Base-by-base conservation (phyloP, 2,329 filamentous ascomycete genomes). In the Botrytis byssoidea region DNA sequence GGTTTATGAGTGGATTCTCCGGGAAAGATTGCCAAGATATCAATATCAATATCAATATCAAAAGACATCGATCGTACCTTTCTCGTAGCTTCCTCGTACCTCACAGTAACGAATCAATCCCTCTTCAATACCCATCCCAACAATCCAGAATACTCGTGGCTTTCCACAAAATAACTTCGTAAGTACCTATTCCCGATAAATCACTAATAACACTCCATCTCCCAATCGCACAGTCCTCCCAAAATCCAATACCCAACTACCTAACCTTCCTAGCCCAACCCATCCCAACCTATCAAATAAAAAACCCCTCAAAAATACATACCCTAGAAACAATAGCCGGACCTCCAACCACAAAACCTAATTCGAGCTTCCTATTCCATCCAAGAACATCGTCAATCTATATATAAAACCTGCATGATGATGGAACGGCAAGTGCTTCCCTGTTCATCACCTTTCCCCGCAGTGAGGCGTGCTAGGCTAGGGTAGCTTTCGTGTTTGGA, bases 351-450 rank as follows among this genome's bases (percentile, higher is more conserved):
- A 25, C 12, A 22, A 61, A 37, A 25, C 59, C 25, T 22, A n/a
- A 40, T 61, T 61, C 32, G 35, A 61, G 60, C 60, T 63, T 42
- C 60, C 60, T 63, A 40, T 63, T 63, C 37, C 60, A 63, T 61
- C 6, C 7, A 61, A 37, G 20, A 29, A 55, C 51, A 55, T 55
- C 51, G 14, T 3, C 51, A 16, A 25, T 59, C 20, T 61, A 37
- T 37, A 61, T 32, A 59, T 61, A 5, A 18, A 25, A 22, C 59
- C 5, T 61, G 22, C 59, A 7, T 25, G 25, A 16, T 61, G 22
- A 37, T 61, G 10, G 35, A 61, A 22, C 59, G 59, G 32, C 20
- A 61, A 61, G 59, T 16, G 32, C 35, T 40, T 37, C 59, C 59
- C 59, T 61, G 22, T 37, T 37, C 10, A n/a, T 40, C 6, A 8